Conservation (phyloP, 2,329 filamentous ascomycete species). For the Aspergillus tubingensis region DNA sequence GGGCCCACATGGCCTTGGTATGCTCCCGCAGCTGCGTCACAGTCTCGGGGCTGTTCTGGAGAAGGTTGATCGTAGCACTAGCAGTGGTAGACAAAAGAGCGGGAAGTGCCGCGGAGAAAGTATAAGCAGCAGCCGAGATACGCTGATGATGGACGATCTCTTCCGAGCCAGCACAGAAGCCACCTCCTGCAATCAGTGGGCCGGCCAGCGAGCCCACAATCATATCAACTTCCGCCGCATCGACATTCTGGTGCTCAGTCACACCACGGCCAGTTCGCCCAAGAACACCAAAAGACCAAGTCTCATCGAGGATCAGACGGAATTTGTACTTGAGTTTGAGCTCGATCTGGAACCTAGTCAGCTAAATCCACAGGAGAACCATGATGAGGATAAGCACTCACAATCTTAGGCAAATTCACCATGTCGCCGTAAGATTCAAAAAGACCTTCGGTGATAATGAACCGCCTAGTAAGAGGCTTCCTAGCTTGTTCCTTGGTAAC, state of each 20-base stretch:
- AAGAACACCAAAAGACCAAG: slow-evolving; percentile 93
- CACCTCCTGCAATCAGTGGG: slow-evolving; percentile 86
- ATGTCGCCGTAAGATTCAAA: slow-evolving; percentile 90
- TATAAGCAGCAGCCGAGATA: slow-evolving; percentile 88
- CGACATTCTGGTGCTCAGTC: slow-evolving; percentile 95
- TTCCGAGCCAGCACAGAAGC: slow-evolving; percentile 88
- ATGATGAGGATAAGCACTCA: slow-evolving; percentile 44
- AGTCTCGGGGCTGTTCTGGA: slow-evolving; percentile 85
- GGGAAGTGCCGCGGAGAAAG: slow-evolving; percentile 90
- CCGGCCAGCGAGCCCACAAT: slow-evolving; percentile 91
- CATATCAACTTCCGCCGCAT: slow-evolving; percentile 92
- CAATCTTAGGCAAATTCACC: slow-evolving; percentile 80
- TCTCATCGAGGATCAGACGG: slow-evolving; percentile 94
- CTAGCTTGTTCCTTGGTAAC: slow-evolving; percentile 85
- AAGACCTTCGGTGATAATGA: slow-evolving; percentile 92
- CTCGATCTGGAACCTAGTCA: slow-evolving; percentile 63
- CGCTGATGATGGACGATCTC: slow-evolving; percentile 97
- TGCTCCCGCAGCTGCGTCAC: slow-evolving; percentile 79
- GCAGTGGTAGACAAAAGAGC: slow-evolving; percentile 95
- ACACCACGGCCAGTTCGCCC: slow-evolving; percentile 88
- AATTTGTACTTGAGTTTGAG: slow-evolving; percentile 97
- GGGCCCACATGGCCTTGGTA: slow-evolving; percentile 78
- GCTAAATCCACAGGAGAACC: slow-evolving; percentile 7
- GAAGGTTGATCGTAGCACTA: slow-evolving; percentile 81
- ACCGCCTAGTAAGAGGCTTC: slow-evolving; percentile 86